Percentiles rank a stretch among this genome's conserved stretches.
Evolutionary conservation across 148 eudicot species (phyloP).

Genomic region (Suaeda aralocaspica): DNA sequence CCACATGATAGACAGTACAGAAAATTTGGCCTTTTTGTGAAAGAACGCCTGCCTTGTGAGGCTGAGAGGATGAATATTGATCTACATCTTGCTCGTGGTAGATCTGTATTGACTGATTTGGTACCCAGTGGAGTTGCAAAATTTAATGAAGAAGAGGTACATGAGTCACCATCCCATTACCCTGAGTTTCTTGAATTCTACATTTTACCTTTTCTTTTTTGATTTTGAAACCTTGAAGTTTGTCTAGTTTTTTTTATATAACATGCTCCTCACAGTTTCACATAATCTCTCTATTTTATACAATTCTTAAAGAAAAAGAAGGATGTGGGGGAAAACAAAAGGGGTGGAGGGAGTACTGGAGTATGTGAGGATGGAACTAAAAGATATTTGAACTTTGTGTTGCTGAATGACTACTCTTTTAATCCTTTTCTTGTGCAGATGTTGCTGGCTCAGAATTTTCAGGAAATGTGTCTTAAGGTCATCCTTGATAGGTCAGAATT

Average conservation of each 20-base stretch:
- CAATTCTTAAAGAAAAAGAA: too few relatives aligned
- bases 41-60: constrained; percentile 60
- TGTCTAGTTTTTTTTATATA: too few relatives aligned
- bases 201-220: background rate
- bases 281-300: too few relatives aligned
- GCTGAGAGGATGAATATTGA: constrained; percentile 68
- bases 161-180: background rate
- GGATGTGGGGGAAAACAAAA: too few relatives aligned
- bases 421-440: constrained; percentile 56
- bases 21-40: constrained; percentile 70
- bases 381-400: background rate
- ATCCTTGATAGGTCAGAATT: constrained; percentile 76
- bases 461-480: constrained; percentile 69
- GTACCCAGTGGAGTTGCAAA: constrained; percentile 48
- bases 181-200: background rate
- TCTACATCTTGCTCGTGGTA: constrained; percentile 72
- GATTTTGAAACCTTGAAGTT: too few relatives aligned
- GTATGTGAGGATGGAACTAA: constrained; percentile 1
- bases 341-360: too few relatives aligned
- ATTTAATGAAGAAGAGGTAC: constrained; percentile 68
- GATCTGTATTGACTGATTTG: constrained; percentile 64
- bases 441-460: constrained; percentile 62
- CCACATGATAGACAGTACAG: constrained; percentile 74
- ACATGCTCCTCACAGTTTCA: too few relatives aligned
- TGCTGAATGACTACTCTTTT: background rate